phyloP scores from a whole-genome alignment of 2,329 filamentous ascomycete genomes.

The Pseudonectria foliicola region DNA sequence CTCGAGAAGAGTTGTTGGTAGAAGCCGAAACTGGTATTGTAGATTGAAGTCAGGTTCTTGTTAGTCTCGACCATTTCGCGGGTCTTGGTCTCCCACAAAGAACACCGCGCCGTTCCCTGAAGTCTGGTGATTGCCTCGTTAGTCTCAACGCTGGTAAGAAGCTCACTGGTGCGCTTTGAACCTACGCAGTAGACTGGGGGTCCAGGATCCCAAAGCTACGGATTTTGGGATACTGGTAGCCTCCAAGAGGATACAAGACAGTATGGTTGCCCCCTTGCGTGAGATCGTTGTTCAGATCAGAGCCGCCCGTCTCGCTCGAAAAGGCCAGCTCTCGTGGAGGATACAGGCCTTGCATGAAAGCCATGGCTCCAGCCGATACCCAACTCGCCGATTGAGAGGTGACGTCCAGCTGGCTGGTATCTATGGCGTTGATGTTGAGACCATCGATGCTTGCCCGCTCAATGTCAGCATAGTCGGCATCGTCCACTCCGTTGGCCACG shows the following conservation, averaged over 20 bases:
- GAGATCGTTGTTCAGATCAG: conserved; percentile 36
- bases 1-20: conserved; percentile 37
- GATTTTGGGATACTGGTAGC: conserved; percentile 75
- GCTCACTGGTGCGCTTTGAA: conserved; percentile 1
- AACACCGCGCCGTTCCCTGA: conserved; percentile 33
- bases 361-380: conserved; percentile 61
- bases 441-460: conserved; percentile 32
- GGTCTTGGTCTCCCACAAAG: conserved; percentile 28
- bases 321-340: conserved; percentile 51
- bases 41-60: conserved; percentile 15
- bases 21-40: conserved; percentile 27
- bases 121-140: conserved; percentile 22
- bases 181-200: conserved; percentile 39
- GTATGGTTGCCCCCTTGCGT: conserved; percentile 31
- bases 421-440: conserved; percentile 36
- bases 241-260: conserved; percentile 60
- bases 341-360: conserved; percentile 80
- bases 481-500: conserved; percentile 23
- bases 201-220: conserved; percentile 42
- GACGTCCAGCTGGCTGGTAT: conserved; percentile 40
- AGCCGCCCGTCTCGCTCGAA: conserved; percentile 19
- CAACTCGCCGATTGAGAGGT: conserved; percentile 35
- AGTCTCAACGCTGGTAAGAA: conserved; percentile 4
- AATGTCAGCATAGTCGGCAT: conserved; percentile 19
- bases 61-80: conserved; percentile 19